Evolutionary conservation across 371 early-diverging fungal species (phyloP).

Genomic region (Nematocida minor): DNA sequence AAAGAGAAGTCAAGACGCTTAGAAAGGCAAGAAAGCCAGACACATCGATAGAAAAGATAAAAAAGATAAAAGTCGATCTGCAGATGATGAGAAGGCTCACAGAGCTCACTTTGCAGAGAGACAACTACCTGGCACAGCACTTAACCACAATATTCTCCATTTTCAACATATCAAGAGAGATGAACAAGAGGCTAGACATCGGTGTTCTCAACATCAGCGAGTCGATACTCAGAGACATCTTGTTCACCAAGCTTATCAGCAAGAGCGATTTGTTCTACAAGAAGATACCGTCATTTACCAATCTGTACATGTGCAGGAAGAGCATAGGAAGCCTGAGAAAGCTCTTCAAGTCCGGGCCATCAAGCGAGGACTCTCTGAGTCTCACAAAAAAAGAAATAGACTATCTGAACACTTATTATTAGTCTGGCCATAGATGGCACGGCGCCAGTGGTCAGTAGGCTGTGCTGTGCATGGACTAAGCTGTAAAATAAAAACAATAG

Average conservation of each 20-base stretch:
- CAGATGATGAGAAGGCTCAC: constrained; percentile 45
- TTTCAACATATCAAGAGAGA: constrained; percentile 46
- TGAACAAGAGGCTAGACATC: constrained; percentile 50
- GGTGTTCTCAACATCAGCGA: constrained; percentile 50
- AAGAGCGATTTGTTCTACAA: constrained; percentile 48
- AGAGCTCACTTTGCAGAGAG: constrained; percentile 41
- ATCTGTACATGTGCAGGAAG: constrained; percentile 47
- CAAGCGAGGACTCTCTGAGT: constrained; percentile 4
- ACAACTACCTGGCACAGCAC: constrained; percentile 34
- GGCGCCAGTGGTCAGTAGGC: too few relatives aligned
- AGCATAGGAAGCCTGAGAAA: constrained; percentile 51
- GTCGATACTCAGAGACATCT: constrained; percentile 44
- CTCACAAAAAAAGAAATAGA: constrained; percentile 40
- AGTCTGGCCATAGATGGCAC: too few relatives aligned
- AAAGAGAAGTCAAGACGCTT: constrained; percentile 33
- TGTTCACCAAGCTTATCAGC: constrained; percentile 48
- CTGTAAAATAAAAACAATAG: too few relatives aligned
- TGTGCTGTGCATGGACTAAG: too few relatives aligned
- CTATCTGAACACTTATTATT: constrained; percentile 30
- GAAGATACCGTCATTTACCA: constrained; percentile 47
- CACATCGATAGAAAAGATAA: constrained; percentile 44
- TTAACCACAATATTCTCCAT: constrained; percentile 36
- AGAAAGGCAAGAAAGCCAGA: constrained; percentile 48
- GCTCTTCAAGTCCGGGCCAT: constrained; percentile 42
- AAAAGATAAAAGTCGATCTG: constrained; percentile 51